Evolutionary conservation across 2,329 filamentous ascomycete species (phyloP).

Genomic region (Pyrenochaeta sp.): DNA sequence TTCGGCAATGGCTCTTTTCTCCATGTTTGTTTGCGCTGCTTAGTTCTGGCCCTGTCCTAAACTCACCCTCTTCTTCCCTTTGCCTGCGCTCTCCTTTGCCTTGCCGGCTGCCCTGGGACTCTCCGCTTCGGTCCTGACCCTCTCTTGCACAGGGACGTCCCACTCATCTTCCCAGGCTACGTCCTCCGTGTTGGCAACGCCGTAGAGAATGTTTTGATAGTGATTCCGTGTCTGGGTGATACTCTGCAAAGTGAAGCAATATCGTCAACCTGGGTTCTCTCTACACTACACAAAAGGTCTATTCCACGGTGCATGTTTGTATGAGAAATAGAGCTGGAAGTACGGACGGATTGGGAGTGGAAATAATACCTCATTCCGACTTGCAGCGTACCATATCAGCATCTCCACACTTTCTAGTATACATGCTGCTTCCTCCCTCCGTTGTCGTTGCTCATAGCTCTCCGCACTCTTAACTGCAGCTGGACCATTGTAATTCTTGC

Average conservation of each 20-base stretch:
- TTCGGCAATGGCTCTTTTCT: too few species aligned
- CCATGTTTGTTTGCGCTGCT: too few species aligned
- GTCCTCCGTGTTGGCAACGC: constrained; percentile 20
- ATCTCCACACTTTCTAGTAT: constrained; percentile 48
- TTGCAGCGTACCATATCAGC: constrained; percentile 45
- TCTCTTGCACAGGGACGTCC: constrained; percentile 14
- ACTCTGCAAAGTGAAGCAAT: constrained; percentile 24
- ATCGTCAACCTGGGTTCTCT: background rate
- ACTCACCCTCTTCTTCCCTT: constrained; percentile 21
- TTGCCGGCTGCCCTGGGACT: constrained; percentile 25
- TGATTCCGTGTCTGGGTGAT: constrained; percentile 39
- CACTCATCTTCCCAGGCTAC: constrained; percentile 29
- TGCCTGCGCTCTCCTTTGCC: constrained; percentile 22
- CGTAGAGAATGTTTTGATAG: constrained; percentile 43
- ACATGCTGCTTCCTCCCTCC: constrained; percentile 38
- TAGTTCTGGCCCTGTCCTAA: background rate
- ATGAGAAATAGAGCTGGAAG: background rate
- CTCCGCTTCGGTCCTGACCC: background rate
- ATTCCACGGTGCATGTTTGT: too few species aligned
- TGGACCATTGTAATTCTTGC: constrained; percentile 1
- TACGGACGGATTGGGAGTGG: background rate
- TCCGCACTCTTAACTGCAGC: constrained; percentile 14
- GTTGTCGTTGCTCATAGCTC: constrained; percentile 37
- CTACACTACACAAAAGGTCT: background rate
- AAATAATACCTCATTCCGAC: constrained; percentile 44